Evolutionary conservation across 768 basidiomycete genomes (phyloP).

Genomic region (Holtermannia corniformis): DNA sequence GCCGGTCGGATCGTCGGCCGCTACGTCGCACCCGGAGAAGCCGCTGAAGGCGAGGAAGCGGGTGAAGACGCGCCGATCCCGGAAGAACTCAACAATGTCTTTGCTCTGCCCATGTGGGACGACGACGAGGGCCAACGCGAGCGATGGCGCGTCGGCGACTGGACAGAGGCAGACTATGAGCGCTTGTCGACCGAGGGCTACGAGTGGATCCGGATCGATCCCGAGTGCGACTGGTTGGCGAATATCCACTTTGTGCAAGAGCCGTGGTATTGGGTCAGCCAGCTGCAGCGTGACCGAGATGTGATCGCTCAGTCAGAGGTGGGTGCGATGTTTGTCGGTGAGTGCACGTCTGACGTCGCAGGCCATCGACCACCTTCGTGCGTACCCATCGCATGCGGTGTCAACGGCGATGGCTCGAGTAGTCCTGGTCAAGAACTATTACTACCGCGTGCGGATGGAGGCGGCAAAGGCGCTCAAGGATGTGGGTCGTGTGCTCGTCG

Average conservation of each 20-base stretch:
- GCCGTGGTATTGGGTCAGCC: conserved; percentile 95
- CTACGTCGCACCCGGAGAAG: conserved; percentile 19
- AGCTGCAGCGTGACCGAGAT: conserved; percentile 88
- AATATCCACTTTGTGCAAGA: conserved; percentile 64
- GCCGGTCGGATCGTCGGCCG: conserved; percentile 29
- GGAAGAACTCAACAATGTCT: conserved; percentile 47
- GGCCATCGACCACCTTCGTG: conserved; percentile 79
- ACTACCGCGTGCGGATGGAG: conserved; percentile 89
- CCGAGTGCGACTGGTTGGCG: conserved; percentile 99
- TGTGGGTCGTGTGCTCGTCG: conserved; percentile 44
- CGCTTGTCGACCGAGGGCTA: conserved; percentile 91
- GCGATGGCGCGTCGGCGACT: conserved; percentile 90
- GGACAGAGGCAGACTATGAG: conserved; percentile 93
- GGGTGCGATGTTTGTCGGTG: conserved; percentile 29
- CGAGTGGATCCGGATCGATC: conserved; percentile 98
- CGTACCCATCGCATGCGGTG: conserved; percentile 33
- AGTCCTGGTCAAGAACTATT: conserved; percentile 88
- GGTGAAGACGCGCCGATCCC: conserved; percentile 11
- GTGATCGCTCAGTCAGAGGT: conserved; percentile 97
- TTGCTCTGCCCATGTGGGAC: conserved; percentile 91
- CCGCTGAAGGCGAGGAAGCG: conserved; percentile 19
- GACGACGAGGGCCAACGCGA: conserved; percentile 50
- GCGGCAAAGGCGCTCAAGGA: conserved; percentile 74
- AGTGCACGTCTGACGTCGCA: conserved; percentile 39
- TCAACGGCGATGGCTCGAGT: conserved; percentile 79